Evolutionary conservation across 441 rosid species (phyloP).

Genomic region (Euphorbia celastroides): DNA sequence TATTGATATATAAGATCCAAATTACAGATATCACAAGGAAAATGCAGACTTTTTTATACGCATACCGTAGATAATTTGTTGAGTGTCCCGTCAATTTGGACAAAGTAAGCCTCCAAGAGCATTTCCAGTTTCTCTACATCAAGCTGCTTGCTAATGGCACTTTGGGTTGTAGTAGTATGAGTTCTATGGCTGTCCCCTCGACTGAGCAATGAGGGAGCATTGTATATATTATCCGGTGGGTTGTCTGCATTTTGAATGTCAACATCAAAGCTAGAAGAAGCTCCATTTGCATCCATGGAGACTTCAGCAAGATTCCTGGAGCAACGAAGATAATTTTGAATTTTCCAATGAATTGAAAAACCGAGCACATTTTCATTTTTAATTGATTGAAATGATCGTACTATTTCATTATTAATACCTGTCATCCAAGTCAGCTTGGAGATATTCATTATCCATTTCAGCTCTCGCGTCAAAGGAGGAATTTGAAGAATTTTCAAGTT

Average conservation of each 20-base stretch:
- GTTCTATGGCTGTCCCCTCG: slow-evolving; percentile 57
- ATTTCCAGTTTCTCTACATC: slow-evolving; percentile 84
- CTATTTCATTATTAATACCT: too few species aligned
- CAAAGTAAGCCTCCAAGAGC: slow-evolving; percentile 89
- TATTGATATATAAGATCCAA: not conserved
- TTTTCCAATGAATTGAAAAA: not conserved
- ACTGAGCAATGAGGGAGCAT: slow-evolving; percentile 32
- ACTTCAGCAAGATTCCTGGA: slow-evolving; percentile 48
- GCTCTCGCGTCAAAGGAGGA: slow-evolving; percentile 53
- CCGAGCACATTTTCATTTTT: not conserved
- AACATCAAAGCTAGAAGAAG: slow-evolving; percentile 28
- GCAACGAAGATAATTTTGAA: slow-evolving; percentile 7
- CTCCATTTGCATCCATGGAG: slow-evolving; percentile 32
- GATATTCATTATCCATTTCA: slow-evolving; percentile 42
- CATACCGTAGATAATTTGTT: slow-evolving; percentile 79
- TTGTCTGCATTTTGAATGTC: slow-evolving; percentile 35
- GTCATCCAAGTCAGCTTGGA: slow-evolving; percentile 42
- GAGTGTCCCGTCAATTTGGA: slow-evolving; percentile 78
- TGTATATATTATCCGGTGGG: slow-evolving; percentile 40
- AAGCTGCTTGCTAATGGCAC: slow-evolving; percentile 52
- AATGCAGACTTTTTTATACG: not conserved
- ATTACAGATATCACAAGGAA: not conserved
- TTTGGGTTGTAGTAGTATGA: slow-evolving; percentile 46
- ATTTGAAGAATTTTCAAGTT: slow-evolving; percentile 50
- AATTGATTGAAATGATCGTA: slow-evolving; percentile 7